Evolutionary conservation across 1,284 basidiomycete genomes (phyloP).

Genomic region (Apiotrichum gracile): DNA sequence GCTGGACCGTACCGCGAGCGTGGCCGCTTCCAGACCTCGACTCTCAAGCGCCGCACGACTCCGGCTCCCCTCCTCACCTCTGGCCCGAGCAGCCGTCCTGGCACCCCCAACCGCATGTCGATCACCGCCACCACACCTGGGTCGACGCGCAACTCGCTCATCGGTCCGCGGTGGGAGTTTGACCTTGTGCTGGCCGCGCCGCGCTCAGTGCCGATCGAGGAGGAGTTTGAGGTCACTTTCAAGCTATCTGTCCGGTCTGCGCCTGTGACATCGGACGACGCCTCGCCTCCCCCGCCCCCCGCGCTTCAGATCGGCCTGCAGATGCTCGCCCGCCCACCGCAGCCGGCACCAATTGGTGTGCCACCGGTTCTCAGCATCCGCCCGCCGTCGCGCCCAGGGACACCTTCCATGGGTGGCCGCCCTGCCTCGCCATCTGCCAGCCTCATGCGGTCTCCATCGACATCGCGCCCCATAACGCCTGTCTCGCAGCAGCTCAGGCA

Average conservation of each 20-base stretch:
- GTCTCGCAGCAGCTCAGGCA: conserved; percentile 33
- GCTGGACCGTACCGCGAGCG: conserved; percentile 57
- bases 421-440: conserved; percentile 7
- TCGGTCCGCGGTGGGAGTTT: conserved; percentile 25
- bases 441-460: conserved; percentile 9
- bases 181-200: conserved; percentile 25
- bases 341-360: conserved; percentile 5
- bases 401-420: conserved; percentile 15
- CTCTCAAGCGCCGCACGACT: conserved; percentile 37
- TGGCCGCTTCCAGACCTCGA: conserved; percentile 70
- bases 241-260: conserved; percentile 24
- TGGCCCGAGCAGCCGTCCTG: not conserved
- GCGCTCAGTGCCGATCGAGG: conserved; percentile 20
- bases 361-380: conserved; percentile 13
- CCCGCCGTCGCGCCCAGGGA: conserved; percentile 19
- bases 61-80: not conserved
- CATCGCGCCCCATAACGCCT: conserved; percentile 35
- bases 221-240: conserved; percentile 19
- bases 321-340: conserved; percentile 15
- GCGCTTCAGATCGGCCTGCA: conserved; percentile 28
- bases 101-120: conserved; percentile 4
- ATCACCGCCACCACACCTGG: not conserved
- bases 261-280: not conserved
- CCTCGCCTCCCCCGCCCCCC: conserved; percentile 5
- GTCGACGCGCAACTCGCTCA: not conserved